phyloP scores from a whole-genome alignment of 768 basidiomycete species.

The Boletellus ananas region DNA sequence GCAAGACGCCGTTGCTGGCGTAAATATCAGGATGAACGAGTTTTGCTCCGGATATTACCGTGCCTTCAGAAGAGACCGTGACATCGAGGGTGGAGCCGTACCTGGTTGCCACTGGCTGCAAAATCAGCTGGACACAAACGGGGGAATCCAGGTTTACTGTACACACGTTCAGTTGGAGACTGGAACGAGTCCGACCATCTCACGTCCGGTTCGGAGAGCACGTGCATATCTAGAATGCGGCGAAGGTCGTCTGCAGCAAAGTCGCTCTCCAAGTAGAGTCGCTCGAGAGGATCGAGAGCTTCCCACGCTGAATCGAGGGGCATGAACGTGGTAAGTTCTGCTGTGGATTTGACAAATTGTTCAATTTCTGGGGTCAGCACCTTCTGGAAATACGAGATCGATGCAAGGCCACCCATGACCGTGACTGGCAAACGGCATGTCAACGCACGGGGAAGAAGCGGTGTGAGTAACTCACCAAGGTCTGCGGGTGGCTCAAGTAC shows the following conservation, averaged over 20 bases:
- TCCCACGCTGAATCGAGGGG: constrained; percentile 85
- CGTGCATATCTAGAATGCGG: constrained; percentile 76
- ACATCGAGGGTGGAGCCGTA: constrained; percentile 67
- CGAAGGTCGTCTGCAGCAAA: constrained; percentile 79
- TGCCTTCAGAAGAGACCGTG: constrained; percentile 48
- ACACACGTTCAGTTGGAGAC: constrained; percentile 51
- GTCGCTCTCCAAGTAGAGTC: constrained; percentile 83
- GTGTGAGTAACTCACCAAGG: constrained; percentile 50
- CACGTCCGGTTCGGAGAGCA: constrained; percentile 56
- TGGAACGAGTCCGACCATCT: constrained; percentile 64
- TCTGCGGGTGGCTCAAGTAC: constrained; percentile 74
- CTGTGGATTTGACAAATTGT: constrained; percentile 55
- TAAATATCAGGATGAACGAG: constrained; percentile 81
- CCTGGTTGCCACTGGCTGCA: constrained; percentile 59
- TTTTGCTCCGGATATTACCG: constrained; percentile 52
- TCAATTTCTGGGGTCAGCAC: constrained; percentile 62
- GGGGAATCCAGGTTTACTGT: not conserved
- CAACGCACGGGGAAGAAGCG: not conserved
- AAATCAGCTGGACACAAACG: constrained; percentile 11
- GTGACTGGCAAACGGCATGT: constrained; percentile 42
- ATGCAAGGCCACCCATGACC: constrained; percentile 54
- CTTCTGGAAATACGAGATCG: constrained; percentile 69
- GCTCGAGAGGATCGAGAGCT: constrained; percentile 70
- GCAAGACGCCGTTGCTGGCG: constrained; percentile 92
- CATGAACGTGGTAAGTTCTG: constrained; percentile 84